A percentile compares a stretch with the other conserved stretches of the same genome.
Conservation (phyloP, 2,329 filamentous ascomycete species). For the Monosporascus sp. region DNA sequence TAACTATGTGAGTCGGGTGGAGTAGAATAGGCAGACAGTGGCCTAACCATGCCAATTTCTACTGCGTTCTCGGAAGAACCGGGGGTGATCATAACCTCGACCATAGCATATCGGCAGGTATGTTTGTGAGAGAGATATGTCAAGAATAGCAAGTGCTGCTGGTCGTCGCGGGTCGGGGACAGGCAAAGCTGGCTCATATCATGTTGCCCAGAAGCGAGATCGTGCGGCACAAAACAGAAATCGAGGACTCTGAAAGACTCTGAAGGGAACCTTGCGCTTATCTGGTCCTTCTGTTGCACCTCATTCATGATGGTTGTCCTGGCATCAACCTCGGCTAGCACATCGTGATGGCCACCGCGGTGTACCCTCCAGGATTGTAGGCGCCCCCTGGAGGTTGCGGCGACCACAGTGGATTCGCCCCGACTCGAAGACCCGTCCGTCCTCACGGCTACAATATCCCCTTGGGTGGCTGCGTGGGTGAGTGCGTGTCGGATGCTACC, state of each 20-base stretch:
- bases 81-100: constrained; percentile 62
- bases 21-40: constrained; percentile 60
- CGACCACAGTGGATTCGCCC: constrained; percentile 79
- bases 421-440: constrained; percentile 66
- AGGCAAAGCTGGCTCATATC: constrained; percentile 48
- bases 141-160: constrained; percentile 58
- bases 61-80: constrained; percentile 32
- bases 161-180: constrained; percentile 41
- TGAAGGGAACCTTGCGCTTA: constrained; percentile 42
- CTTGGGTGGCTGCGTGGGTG: constrained; percentile 62
- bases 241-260: constrained; percentile 72
- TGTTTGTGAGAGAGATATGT: constrained; percentile 50
- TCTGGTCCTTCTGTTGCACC: constrained; percentile 50
- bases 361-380: constrained; percentile 86
- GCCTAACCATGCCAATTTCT: constrained; percentile 61
- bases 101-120: constrained; percentile 62
- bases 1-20: constrained; percentile 39
- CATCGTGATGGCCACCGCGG: constrained; percentile 76
- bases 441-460: constrained; percentile 75
- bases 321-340: constrained; percentile 67
- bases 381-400: constrained; percentile 70
- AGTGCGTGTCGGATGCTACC: constrained; percentile 76
- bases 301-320: constrained; percentile 59
- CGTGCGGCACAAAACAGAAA: constrained; percentile 63
- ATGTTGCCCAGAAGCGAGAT: constrained; percentile 43